Base-by-base conservation (phyloP, 768 basidiomycete genomes). In the Coprinellus aureogranulatus region DNA sequence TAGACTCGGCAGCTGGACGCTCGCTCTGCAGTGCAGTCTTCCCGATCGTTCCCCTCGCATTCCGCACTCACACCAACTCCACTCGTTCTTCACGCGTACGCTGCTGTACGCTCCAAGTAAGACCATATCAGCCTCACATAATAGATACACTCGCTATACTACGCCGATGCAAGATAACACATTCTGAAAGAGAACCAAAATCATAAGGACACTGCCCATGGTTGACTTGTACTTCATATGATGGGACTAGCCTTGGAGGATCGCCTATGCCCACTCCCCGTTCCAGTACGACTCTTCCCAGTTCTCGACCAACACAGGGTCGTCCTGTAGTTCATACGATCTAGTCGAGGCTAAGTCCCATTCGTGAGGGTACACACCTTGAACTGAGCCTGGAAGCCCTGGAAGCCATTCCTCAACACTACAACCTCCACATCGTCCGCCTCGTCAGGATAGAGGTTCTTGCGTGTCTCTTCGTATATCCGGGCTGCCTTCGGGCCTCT, bases 401-500 rank as follows among this genome's bases (percentile, higher is more conserved):
- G 71, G 70, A 93, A 94, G 3, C 92, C 92, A 54, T 85, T 88
- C 2, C 77, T 78, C 42, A 94, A 79, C 52, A 94, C 77, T 53
- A 77, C 75, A 11, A 92, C 81, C 56, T 87, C 77, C 48, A 89
- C 82, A 23, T 61, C 59, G 42, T 74, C 75, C 37, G 77, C 73
- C 2, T 70, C 75, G 14, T 77, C 75, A 16, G 53, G 53, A 26
- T 80, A 72, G 46, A 83, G 63, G 53, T 79, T 74, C 48, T 70
- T 67, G 47, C 87, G 77, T n/a, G 77, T 84, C 68, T 88, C 83
- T 54, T 85, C 79, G 67, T 89, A 92, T 42, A 86, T 80, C 88
- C 91, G 58, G 39, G 90, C 91, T 55, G 91, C 88, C 64, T 84
- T 85, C 0, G 91, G 92, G 18, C 91, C 91, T 44, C 90, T n/a